Evolutionary conservation across 176 grass and related monocot species (phyloP).

Genomic region (Typha latifolia): DNA sequence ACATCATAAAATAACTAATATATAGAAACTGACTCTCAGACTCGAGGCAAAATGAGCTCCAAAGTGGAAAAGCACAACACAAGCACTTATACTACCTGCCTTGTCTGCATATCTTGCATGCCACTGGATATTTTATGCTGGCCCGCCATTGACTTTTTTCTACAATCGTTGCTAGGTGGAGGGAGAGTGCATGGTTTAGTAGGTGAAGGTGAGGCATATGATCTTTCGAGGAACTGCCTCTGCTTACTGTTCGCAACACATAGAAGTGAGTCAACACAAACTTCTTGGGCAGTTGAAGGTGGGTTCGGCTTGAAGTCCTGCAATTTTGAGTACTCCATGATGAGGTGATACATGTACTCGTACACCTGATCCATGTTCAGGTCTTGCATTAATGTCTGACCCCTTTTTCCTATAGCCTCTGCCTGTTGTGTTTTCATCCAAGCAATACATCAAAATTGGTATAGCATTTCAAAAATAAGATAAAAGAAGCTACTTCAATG

Average conservation of each 20-base stretch:
- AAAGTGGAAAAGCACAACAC: background rate
- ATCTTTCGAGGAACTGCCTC: slow-evolving; percentile 48
- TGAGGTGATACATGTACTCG: slow-evolving; percentile 91
- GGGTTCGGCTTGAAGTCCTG: slow-evolving; percentile 43
- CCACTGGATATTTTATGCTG: background rate
- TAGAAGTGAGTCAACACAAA: slow-evolving; percentile 48
- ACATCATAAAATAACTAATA: background rate
- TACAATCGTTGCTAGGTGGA: background rate
- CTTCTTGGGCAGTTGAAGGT: slow-evolving; percentile 51
- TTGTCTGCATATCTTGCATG: background rate
- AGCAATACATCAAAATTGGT: background rate
- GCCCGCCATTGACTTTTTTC: background rate
- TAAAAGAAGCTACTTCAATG: no score
- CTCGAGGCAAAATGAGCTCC: background rate
- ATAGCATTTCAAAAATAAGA: background rate
- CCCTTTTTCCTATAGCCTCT: slow-evolving; percentile 39
- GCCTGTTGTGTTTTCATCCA: slow-evolving; percentile 25
- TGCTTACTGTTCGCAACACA: slow-evolving; percentile 52
- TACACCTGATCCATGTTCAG: slow-evolving; percentile 56
- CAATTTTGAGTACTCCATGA: slow-evolving; percentile 59
- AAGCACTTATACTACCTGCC: background rate
- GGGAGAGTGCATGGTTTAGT: slow-evolving; percentile 35
- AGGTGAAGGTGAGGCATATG: slow-evolving; percentile 17
- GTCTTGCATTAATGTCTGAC: slow-evolving; percentile 59
- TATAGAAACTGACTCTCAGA: background rate